Percentiles rank a stretch among this genome's conserved stretches.
Evolutionary conservation across 108 stramenopile species (phyloP).

Genomic region (Fistulifera solaris): DNA sequence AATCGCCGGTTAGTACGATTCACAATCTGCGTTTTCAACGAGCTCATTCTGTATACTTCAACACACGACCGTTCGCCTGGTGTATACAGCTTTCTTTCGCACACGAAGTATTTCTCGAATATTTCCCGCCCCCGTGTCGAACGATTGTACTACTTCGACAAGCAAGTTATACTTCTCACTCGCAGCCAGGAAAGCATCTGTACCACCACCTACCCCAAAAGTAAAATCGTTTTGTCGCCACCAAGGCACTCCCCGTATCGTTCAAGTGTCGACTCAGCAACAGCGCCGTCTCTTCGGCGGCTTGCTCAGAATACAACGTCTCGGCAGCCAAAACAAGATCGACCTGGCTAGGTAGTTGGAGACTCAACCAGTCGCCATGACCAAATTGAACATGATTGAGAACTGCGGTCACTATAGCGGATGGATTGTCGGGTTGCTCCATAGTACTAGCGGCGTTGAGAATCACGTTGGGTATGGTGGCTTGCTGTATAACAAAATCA

Average conservation of each 20-base stretch:
- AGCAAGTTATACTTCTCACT: conserved; percentile 5
- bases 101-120: conserved; percentile 65
- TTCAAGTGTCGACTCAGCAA: conserved; percentile 49
- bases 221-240: conserved; percentile 81
- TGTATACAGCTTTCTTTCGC: no score
- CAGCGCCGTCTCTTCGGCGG: conserved; percentile 59
- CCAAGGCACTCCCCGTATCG: conserved; percentile 44
- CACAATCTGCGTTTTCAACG: no score
- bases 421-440: no score
- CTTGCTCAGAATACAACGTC: conserved; percentile 58
- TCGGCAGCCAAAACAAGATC: conserved; percentile 76
- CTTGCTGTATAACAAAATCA: conserved; percentile 43
- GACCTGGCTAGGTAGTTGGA: conserved; percentile 17
- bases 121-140: conserved; percentile 65
- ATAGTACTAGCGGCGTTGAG: conserved; percentile 66
- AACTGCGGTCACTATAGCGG: no score
- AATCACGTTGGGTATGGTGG: conserved; percentile 31
- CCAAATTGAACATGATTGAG: conserved; percentile 23
- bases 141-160: conserved; percentile 25
- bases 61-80: no score
- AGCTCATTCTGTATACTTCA: no score
- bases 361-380: conserved; percentile 62
- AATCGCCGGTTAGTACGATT: no score
- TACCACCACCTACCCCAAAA: conserved; percentile 82
- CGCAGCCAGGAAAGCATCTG: conserved; percentile 37